Evolutionary conservation across 192 early-diverging fungal species (phyloP).

Genomic region (Blastocladiella britannica): DNA sequence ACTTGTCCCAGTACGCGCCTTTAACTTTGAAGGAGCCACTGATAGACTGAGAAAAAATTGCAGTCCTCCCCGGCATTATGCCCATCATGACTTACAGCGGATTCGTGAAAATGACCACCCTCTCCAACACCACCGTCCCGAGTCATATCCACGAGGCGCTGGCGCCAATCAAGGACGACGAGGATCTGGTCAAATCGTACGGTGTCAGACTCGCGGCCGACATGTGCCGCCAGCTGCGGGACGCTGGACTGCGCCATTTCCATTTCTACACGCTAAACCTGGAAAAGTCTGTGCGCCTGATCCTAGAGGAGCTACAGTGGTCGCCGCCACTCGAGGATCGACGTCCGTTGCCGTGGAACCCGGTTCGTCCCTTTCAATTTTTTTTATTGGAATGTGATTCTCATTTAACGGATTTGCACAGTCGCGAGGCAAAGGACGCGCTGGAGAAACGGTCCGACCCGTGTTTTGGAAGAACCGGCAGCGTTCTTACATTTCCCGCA

Average conservation of each 20-base stretch:
- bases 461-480: slow-evolving; percentile 97
- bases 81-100: slow-evolving; percentile 86
- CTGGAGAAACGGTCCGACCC: slow-evolving; percentile 87
- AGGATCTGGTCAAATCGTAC: slow-evolving; percentile 87
- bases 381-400: too few species aligned
- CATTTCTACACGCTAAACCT: slow-evolving; percentile 96
- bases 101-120: slow-evolving; percentile 76
- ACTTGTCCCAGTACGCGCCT: too few species aligned
- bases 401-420: too few species aligned
- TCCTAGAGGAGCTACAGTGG: slow-evolving; percentile 66
- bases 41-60: too few species aligned
- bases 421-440: slow-evolving; percentile 40
- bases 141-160: slow-evolving; percentile 58
- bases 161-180: slow-evolving; percentile 96
- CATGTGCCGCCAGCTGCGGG: slow-evolving; percentile 52
- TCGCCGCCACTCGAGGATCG: slow-evolving; percentile 43
- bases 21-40: too few species aligned
- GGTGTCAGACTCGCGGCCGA: slow-evolving; percentile 64
- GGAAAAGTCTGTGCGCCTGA: slow-evolving; percentile 64
- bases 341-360: slow-evolving; percentile 37
- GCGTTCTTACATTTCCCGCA: slow-evolving; percentile 68
- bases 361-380: slow-evolving; percentile 15
- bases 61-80: slow-evolving; percentile 92
- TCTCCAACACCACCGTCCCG: slow-evolving; percentile 74
- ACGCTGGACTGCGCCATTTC: slow-evolving; percentile 50